Evolutionary conservation across 2,329 filamentous ascomycete genomes (phyloP).

Genomic region (Colletotrichum musicola): DNA sequence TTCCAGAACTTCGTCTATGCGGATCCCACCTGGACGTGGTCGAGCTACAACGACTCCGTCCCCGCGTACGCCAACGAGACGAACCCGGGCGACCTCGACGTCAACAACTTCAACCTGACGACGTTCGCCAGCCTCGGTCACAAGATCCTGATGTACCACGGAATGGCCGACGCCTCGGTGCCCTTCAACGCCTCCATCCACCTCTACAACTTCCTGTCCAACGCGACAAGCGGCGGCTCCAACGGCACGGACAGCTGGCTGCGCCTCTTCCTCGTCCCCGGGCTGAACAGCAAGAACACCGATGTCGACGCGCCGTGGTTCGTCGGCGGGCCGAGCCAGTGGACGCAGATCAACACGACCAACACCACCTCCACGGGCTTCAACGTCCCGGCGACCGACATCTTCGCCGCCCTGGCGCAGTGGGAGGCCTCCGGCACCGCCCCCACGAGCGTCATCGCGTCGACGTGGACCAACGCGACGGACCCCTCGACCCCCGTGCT

Average conservation of each 20-base stretch:
- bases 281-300: conserved; percentile 59
- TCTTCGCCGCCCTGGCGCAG: conserved; percentile 52
- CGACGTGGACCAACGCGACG: conserved; percentile 46
- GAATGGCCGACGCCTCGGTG: conserved; percentile 54
- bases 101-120: conserved; percentile 53
- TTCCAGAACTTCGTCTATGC: conserved; percentile 51
- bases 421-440: conserved; percentile 52
- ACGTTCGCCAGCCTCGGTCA: conserved; percentile 52
- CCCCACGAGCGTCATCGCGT: conserved; percentile 50
- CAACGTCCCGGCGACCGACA: conserved; percentile 51
- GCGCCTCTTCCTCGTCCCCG: conserved; percentile 61
- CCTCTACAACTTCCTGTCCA: conserved; percentile 52
- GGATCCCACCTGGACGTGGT: conserved; percentile 48
- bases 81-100: conserved; percentile 54
- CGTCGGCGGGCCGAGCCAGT: conserved; percentile 48
- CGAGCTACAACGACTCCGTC: conserved; percentile 49
- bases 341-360: conserved; percentile 41
- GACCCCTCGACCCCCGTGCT: conserved; percentile 52
- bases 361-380: conserved; percentile 51
- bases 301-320: conserved; percentile 56
- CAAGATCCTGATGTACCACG: conserved; percentile 60
- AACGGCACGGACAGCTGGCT: conserved; percentile 61
- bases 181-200: conserved; percentile 50
- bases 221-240: conserved; percentile 52
- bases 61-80: conserved; percentile 44